A percentile compares a stretch with the other conserved stretches of the same genome.
Conservation (phyloP, 768 basidiomycete genomes). For the Botryobasidium botryosum region DNA sequence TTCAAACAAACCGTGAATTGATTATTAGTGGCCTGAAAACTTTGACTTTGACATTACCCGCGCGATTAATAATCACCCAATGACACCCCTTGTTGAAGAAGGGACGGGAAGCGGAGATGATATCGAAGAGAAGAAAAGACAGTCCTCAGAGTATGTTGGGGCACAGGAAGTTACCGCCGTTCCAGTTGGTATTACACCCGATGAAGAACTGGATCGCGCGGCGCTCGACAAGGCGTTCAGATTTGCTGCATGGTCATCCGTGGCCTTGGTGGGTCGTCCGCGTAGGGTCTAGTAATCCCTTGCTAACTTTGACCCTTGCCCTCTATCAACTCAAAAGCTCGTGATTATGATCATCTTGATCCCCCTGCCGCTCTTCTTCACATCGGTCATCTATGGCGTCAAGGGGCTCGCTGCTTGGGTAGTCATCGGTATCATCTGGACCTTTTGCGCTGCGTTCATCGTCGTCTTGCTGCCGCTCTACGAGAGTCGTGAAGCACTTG, state of each 20-base stretch:
- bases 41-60: conserved; percentile 72
- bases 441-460: conserved; percentile 53
- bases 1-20: neutral
- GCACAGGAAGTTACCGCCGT: conserved; percentile 6
- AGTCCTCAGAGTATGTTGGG: neutral
- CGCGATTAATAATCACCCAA: conserved; percentile 38
- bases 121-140: conserved; percentile 15
- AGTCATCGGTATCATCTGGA: conserved; percentile 64
- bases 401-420: conserved; percentile 66
- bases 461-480: conserved; percentile 78
- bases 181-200: conserved; percentile 16
- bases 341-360: conserved; percentile 48
- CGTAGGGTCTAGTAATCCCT: conserved; percentile 3
- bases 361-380: conserved; percentile 77
- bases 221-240: conserved; percentile 55
- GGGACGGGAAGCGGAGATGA: conserved; percentile 20
- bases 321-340: conserved; percentile 11
- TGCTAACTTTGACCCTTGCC: conserved; percentile 12
- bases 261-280: conserved; percentile 33
- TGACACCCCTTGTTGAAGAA: conserved; percentile 13
- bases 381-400: conserved; percentile 49
- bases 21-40: conserved; percentile 53
- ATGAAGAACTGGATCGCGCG: conserved; percentile 46
- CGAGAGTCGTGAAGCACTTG: conserved; percentile 58
- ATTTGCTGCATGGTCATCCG: conserved; percentile 63